Conservation (phyloP, 441 rosid species). For the Pelargonium australe region DNA sequence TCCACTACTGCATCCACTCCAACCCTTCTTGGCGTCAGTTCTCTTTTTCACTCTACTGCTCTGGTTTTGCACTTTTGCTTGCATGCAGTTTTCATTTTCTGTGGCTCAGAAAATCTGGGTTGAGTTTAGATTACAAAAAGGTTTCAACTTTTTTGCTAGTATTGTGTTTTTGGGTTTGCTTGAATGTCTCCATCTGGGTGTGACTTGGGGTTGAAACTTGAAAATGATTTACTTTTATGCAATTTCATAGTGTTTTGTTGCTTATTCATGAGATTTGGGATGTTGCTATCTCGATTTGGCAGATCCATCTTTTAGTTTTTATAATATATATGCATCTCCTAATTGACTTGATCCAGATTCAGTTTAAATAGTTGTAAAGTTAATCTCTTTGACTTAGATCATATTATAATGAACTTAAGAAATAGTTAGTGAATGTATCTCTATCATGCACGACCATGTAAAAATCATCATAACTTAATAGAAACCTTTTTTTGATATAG, state of each 20-base stretch:
- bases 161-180: conserved; percentile 9
- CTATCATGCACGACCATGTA: too few species aligned
- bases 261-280: neutral
- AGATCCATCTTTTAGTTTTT: neutral
- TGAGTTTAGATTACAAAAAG: too few species aligned
- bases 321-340: neutral
- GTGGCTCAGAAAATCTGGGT: too few species aligned
- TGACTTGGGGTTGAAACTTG: conserved; percentile 12
- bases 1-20: conserved; percentile 87
- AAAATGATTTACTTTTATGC: neutral
- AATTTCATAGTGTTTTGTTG: neutral
- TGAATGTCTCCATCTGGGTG: conserved; percentile 16
- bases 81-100: neutral
- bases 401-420: too few species aligned
- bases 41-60: conserved; percentile 7
- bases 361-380: neutral
- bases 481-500: neutral
- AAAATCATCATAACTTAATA: too few species aligned
- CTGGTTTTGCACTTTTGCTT: neutral
- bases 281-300: conserved; percentile 12
- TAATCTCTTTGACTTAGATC: too few species aligned
- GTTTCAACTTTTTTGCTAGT: neutral
- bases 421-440: too few species aligned
- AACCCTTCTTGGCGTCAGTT: conserved; percentile 88
- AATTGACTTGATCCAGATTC: neutral